Percentiles rank a stretch among this genome's conserved stretches.
Evolutionary conservation across 306 rosid genomes (phyloP).

Genomic region (Sesbania bispinosa): DNA sequence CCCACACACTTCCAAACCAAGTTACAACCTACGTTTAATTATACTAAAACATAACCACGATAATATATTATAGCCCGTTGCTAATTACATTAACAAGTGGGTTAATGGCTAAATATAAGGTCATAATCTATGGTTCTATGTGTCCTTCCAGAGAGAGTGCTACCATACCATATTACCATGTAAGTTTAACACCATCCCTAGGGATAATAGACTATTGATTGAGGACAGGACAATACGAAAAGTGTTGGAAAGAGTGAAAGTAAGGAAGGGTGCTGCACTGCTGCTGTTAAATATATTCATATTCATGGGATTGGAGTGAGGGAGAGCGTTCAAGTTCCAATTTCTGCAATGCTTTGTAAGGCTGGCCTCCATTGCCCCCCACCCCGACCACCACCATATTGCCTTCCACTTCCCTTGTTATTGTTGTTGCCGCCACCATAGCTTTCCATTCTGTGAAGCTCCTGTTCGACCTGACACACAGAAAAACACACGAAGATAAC

Average conservation of each 20-base stretch:
- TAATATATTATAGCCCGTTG: neutral
- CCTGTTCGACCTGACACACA: conserved; percentile 50
- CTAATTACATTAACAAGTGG: neutral
- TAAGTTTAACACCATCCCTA: conserved; percentile 6
- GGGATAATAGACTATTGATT: neutral
- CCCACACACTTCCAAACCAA: too few relatives aligned
- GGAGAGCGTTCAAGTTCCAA: conserved; percentile 56
- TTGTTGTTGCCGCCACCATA: conserved; percentile 19
- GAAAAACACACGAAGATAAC: neutral
- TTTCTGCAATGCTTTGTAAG: conserved; percentile 87
- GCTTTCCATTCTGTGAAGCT: conserved; percentile 33
- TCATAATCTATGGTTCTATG: neutral
- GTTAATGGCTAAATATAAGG: neutral
- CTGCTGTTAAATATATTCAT: too few relatives aligned
- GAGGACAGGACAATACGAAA: neutral
- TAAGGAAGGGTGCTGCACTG: neutral
- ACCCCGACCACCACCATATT: conserved; percentile 42
- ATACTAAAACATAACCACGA: neutral
- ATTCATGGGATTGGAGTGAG: conserved; percentile 3
- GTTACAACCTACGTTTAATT: neutral
- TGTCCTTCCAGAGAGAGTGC: neutral
- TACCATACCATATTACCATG: too few relatives aligned
- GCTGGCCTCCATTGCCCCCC: conserved; percentile 93
- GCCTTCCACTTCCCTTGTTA: conserved; percentile 50
- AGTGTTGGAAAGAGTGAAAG: conserved; percentile 8